Evolutionary conservation across 2,329 filamentous ascomycete genomes (phyloP).

Genomic region (Colletotrichum lentis): DNA sequence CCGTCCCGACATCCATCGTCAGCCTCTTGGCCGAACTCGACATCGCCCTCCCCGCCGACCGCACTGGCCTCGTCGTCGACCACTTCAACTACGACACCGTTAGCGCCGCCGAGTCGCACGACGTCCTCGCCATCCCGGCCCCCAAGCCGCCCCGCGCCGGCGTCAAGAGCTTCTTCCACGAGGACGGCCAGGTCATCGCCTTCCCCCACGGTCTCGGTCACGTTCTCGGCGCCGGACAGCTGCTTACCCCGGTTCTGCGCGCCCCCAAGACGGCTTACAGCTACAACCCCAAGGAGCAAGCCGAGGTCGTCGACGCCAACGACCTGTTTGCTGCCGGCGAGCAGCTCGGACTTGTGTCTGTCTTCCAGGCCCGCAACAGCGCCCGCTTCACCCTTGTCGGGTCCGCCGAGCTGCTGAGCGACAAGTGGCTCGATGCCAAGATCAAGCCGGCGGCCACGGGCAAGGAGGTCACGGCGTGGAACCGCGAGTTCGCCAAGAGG

Average conservation of each 20-base stretch:
- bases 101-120: conserved; percentile 82
- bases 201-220: conserved; percentile 85
- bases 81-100: conserved; percentile 91
- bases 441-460: conserved; percentile 68
- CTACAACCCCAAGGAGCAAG: conserved; percentile 91
- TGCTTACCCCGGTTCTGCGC: conserved; percentile 82
- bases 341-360: conserved; percentile 85
- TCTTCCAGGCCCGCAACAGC: conserved; percentile 90
- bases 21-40: conserved; percentile 88
- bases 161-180: conserved; percentile 79
- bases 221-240: conserved; percentile 77
- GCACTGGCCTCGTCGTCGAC: conserved; percentile 86
- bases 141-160: conserved; percentile 72
- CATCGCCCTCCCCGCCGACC: conserved; percentile 84
- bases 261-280: conserved; percentile 88
- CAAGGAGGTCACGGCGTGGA: conserved; percentile 70
- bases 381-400: conserved; percentile 88
- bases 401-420: conserved; percentile 84
- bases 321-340: conserved; percentile 85
- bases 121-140: conserved; percentile 81
- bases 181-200: conserved; percentile 71
- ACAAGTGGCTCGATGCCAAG: conserved; percentile 86
- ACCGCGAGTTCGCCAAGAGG: conserved; percentile 84
- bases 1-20: conserved; percentile 76
- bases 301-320: conserved; percentile 68